A percentile compares a stretch with the other conserved stretches of the same genome.
These are phyloP conservation scores for Thermothielavioides terrestris DNA, from an alignment of 495 filamentous ascomycete genomes.

Conservation along the genomic window DNA sequence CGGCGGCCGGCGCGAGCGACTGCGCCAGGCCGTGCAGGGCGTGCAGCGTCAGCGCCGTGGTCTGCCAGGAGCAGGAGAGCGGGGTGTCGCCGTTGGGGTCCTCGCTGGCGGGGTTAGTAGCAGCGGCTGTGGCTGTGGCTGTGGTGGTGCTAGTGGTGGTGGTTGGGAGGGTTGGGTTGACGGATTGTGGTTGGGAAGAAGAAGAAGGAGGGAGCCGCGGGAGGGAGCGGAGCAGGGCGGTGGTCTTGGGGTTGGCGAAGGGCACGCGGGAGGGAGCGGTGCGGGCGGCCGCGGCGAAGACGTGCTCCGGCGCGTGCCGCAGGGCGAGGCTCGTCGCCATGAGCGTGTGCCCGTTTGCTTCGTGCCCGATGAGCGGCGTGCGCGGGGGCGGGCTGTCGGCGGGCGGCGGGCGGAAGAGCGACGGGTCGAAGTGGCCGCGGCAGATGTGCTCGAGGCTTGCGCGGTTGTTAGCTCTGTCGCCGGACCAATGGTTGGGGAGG, in stretches of 20 bases:
- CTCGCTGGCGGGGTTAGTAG: not conserved
- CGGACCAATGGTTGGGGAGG: not conserved
- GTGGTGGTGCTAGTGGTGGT: not conserved
- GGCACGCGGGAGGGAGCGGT: slow-evolving; percentile 2
- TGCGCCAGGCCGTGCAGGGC: slow-evolving; percentile 32
- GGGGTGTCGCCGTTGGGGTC: not conserved
- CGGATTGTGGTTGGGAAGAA: no score
- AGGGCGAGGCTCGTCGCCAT: slow-evolving; percentile 38
- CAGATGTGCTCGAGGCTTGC: slow-evolving; percentile 43
- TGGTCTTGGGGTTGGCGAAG: not conserved
- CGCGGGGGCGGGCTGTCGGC: slow-evolving; percentile 16
- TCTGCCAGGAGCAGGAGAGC: slow-evolving; percentile 13
- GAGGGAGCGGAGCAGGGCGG: not conserved
- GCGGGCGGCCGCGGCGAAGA: slow-evolving; percentile 18
- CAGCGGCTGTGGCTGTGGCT: not conserved
- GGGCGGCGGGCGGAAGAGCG: slow-evolving; percentile 18
- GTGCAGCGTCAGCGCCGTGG: slow-evolving; percentile 27
- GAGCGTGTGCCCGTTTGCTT: slow-evolving; percentile 32
- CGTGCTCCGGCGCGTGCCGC: slow-evolving; percentile 21
- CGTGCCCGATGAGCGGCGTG: slow-evolving; percentile 1
- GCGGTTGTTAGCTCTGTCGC: not conserved
- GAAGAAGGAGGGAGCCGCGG: no score
- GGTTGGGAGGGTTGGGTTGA: no score
- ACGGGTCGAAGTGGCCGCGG: slow-evolving; percentile 36
- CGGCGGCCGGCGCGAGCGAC: slow-evolving; percentile 24